Conservation (phyloP, 306 rosid genomes). For the Fragaria iinumae region DNA sequence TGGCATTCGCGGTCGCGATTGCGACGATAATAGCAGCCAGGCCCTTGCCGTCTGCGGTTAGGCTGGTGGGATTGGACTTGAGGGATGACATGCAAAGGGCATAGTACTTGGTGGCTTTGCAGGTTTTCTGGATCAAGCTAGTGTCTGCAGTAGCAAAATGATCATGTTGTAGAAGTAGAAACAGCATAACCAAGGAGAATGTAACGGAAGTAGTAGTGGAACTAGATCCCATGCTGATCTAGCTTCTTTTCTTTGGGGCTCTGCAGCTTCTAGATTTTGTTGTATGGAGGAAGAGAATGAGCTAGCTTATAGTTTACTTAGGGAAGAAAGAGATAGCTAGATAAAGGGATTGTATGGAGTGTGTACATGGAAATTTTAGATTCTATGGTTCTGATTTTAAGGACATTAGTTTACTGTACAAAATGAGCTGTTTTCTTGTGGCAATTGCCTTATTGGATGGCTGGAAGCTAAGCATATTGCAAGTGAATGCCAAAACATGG, state of each 20-base stretch:
- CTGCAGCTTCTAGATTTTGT: background rate
- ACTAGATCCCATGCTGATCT: conserved; percentile 32
- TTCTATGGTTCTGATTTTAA: conserved; percentile 19
- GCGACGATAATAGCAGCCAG: conserved; percentile 64
- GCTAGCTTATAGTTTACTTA: background rate
- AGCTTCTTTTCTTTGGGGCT: background rate
- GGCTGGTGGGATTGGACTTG: conserved; percentile 61
- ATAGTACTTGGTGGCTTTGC: conserved; percentile 70
- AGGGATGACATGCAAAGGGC: conserved; percentile 68
- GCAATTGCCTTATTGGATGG: conserved; percentile 32
- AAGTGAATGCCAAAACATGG: background rate
- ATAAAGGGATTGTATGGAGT: background rate
- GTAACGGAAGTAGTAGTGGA: conserved; percentile 14
- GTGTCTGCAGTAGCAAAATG: conserved; percentile 43
- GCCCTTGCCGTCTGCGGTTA: conserved; percentile 62
- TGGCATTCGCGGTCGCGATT: conserved; percentile 61
- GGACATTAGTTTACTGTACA: background rate
- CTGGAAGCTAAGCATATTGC: conserved; percentile 10
- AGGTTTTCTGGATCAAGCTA: conserved; percentile 61
- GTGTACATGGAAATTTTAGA: background rate
- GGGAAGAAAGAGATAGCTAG: background rate
- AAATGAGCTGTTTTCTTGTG: conserved; percentile 27
- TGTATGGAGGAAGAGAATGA: background rate
- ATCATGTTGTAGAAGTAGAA: conserved; percentile 20
- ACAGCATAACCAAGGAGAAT: conserved; percentile 21